Evolutionary conservation across 2,329 filamentous ascomycete genomes (phyloP).

Genomic region (Triangularia verruculosa): DNA sequence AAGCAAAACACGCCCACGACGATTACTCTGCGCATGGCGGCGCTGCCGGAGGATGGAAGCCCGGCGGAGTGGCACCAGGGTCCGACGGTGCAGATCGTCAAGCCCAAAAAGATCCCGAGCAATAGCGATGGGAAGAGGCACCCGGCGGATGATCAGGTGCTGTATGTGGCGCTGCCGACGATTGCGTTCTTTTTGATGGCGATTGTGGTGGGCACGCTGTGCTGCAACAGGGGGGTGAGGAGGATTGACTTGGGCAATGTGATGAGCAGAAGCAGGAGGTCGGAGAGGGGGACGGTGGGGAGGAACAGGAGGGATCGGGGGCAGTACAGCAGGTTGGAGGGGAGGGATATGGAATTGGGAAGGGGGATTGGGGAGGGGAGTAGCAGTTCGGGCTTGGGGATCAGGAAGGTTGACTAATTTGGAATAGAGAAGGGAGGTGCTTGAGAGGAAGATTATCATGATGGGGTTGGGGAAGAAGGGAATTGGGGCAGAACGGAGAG

Average conservation of each 20-base stretch:
- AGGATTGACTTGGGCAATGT: slow-evolving; percentile 50
- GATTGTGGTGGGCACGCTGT: slow-evolving; percentile 51
- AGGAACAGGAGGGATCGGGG: slow-evolving; percentile 36
- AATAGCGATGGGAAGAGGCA: slow-evolving; percentile 33
- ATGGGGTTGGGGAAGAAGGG: background rate
- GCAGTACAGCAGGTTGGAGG: slow-evolving; percentile 46
- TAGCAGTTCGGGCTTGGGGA: background rate
- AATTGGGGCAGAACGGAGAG: background rate
- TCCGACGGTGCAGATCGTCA: slow-evolving; percentile 42
- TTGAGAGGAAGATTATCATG: background rate
- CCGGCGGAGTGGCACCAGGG: slow-evolving; percentile 31
- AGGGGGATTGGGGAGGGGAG: background rate
- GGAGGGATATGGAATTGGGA: slow-evolving; percentile 27
- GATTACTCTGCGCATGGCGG: slow-evolving; percentile 46
- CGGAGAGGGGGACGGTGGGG: slow-evolving; percentile 32
- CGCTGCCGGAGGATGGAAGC: slow-evolving; percentile 33
- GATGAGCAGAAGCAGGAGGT: slow-evolving; percentile 41
- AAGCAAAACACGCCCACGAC: slow-evolving; percentile 7
- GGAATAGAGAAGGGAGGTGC: background rate
- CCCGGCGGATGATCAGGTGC: slow-evolving; percentile 38
- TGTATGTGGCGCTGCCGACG: slow-evolving; percentile 53
- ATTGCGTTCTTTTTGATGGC: slow-evolving; percentile 47
- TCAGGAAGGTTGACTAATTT: background rate
- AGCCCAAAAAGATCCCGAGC: slow-evolving; percentile 20
- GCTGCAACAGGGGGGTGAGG: slow-evolving; percentile 54